Base-by-base conservation (phyloP, 768 basidiomycete genomes). In the Lactarius sanguifluus region DNA sequence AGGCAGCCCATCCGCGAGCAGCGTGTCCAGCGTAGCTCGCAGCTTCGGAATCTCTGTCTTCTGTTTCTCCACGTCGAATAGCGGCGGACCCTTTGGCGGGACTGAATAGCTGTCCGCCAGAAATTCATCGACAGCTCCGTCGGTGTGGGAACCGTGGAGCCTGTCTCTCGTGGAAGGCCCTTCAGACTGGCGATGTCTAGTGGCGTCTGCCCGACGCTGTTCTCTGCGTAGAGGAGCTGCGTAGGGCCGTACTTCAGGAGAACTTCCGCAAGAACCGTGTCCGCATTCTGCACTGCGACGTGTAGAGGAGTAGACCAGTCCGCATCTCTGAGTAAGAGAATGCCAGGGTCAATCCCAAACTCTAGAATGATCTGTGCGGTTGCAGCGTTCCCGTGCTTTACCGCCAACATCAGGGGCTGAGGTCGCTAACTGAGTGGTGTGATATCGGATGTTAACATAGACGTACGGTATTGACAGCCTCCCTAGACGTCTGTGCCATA, bases 221-320 rank as follows among this genome's bases (percentile, higher is more conserved):
- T 82, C 71, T 88, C 86, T 45, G 79, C 73, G 64, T 76, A 75
- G 2, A 86, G 72, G 0, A 73, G 76, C 40, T 81, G 79, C 0
- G 73, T 65, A 28, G 82, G 79, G 2, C 77, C 74, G 2, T 75
- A 76, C 1, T 77, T 73, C 43, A 83, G 68, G 28, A 87, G 75
- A 12, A 77, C 59, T 32, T 77, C 67, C 2, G 78, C 76, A 9
- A 84, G 81, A 23, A 77, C 70, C 0, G 76, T 25, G 64, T 68
- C 79, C 28, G 77, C 75, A 0, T 63, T 34, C 9, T 76, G 75
- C 25, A 81, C 77, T 0, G 86, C 84, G 28, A 76, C 64, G 69
- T 87, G 86, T 3, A 88, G 75, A 2, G 84, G 81, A 0, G 79
- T 84, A n/a, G 77, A 80, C 0, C 85, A 86, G 55, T 80, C 77